Evolutionary conservation across 2,329 filamentous ascomycete genomes (phyloP).

Genomic region (Pestalotiopsis sp.): DNA sequence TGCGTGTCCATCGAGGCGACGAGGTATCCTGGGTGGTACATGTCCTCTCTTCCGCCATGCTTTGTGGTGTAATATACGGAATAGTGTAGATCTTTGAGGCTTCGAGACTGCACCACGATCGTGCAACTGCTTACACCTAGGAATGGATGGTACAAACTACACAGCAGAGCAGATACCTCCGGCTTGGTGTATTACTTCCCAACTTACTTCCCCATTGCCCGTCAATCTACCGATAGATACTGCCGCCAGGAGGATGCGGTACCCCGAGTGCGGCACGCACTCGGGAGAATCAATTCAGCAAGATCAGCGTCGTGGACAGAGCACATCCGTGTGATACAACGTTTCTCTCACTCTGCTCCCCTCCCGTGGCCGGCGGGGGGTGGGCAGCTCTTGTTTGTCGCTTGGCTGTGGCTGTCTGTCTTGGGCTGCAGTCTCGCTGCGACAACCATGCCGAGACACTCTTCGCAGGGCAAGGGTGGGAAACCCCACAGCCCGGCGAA

Average conservation of each 20-base stretch:
- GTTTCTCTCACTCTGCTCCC: not conserved
- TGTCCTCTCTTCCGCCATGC: not conserved
- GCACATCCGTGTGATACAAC: not conserved
- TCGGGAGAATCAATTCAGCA: not conserved
- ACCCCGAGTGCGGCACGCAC: not conserved
- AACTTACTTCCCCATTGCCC: not conserved
- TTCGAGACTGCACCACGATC: not conserved
- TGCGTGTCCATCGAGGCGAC: not conserved
- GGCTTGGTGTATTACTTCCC: no score
- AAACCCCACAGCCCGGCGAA: slow-evolving; percentile 4
- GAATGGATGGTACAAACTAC: not conserved
- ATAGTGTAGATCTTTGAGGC: not conserved
- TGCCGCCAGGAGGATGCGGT: not conserved
- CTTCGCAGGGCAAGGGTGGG: not conserved
- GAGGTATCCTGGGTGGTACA: not conserved
- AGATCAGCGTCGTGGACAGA: not conserved
- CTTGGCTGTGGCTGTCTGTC: not conserved
- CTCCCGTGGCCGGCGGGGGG: not conserved
- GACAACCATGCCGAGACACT: not conserved
- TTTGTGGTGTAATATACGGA: not conserved
- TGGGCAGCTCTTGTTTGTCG: not conserved
- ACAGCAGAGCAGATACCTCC: no score
- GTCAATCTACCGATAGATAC: not conserved
- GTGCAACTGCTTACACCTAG: not conserved
- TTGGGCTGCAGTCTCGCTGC: not conserved